phyloP scores from a whole-genome alignment of 2,329 filamentous ascomycete species.

The Fusarium torulosum region DNA sequence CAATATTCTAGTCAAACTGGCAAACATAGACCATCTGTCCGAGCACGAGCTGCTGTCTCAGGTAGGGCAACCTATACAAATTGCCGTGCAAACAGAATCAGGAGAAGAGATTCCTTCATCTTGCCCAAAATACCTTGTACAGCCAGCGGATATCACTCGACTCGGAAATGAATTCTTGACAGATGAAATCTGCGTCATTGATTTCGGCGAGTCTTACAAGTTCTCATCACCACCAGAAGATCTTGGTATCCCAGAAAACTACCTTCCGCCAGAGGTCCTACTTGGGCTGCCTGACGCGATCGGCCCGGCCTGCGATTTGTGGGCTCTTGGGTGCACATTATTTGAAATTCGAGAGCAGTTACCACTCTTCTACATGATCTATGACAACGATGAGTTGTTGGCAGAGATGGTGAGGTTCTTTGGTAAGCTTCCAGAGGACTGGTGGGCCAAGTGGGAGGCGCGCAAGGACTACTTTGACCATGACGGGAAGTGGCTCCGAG shows the following conservation, averaged over 20 bases:
- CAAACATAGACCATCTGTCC: constrained; percentile 38
- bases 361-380: constrained; percentile 48
- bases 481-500: constrained; percentile 17
- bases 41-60: constrained; percentile 39
- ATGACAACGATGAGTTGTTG: constrained; percentile 49
- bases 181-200: constrained; percentile 42
- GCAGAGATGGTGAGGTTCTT: constrained; percentile 48
- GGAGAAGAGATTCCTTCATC: constrained; percentile 22
- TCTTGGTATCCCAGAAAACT: constrained; percentile 48
- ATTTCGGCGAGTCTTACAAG: constrained; percentile 44
- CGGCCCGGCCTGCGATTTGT: constrained; percentile 47
- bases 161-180: constrained; percentile 17
- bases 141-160: constrained; percentile 10
- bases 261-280: constrained; percentile 48
- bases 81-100: constrained; percentile 15
- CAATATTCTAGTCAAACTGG: constrained; percentile 47
- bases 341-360: constrained; percentile 51
- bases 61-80: constrained; percentile 27
- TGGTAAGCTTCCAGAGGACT: constrained; percentile 50
- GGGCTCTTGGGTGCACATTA: constrained; percentile 53
- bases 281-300: constrained; percentile 36
- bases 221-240: constrained; percentile 32
- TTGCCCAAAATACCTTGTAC: constrained; percentile 45
- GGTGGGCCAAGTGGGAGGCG: constrained; percentile 50
- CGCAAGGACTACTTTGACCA: constrained; percentile 43